These are phyloP conservation scores for Apophysomyces variabilis DNA, from an alignment of 371 early-diverging fungal genomes.

Conservation along the genomic window DNA sequence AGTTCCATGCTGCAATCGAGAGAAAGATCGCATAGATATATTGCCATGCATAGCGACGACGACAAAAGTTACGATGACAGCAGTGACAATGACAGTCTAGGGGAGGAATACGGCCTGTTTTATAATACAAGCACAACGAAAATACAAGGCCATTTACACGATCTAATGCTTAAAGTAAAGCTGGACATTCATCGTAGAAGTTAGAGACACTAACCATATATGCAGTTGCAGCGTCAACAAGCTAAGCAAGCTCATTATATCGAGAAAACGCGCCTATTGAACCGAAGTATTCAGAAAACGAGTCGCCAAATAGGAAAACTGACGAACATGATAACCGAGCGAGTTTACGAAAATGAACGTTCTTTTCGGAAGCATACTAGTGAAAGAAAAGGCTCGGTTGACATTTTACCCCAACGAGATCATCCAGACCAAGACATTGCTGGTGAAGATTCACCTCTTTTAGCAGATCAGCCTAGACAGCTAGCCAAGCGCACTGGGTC, in stretches of 20 bases:
- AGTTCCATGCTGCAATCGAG: background rate
- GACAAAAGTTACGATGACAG: background rate
- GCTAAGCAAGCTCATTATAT: slow-evolving; percentile 23
- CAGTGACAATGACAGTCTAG: slow-evolving; percentile 10
- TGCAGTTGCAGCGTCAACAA: slow-evolving; percentile 22
- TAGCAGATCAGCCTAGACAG: background rate
- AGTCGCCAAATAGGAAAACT: background rate
- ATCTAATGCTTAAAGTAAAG: slow-evolving; percentile 19
- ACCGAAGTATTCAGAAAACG: slow-evolving; percentile 20
- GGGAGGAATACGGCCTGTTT: background rate
- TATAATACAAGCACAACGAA: background rate
- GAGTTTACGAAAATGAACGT: background rate
- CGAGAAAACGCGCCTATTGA: slow-evolving; percentile 20
- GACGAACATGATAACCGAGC: background rate
- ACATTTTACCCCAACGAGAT: background rate
- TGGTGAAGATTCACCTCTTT: background rate
- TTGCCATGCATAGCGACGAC: background rate
- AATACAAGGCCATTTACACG: slow-evolving; percentile 16
- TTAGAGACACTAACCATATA: background rate
- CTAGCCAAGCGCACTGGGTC: slow-evolving; percentile 1
- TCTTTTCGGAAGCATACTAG: background rate
- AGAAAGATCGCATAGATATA: background rate
- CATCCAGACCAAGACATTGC: background rate
- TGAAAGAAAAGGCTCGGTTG: background rate
- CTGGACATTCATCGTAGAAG: background rate